A percentile compares a stretch with the other conserved stretches of the same genome.
Evolutionary conservation across 257 asterid genomes (phyloP).

Genomic region (Gentiana straminea): DNA sequence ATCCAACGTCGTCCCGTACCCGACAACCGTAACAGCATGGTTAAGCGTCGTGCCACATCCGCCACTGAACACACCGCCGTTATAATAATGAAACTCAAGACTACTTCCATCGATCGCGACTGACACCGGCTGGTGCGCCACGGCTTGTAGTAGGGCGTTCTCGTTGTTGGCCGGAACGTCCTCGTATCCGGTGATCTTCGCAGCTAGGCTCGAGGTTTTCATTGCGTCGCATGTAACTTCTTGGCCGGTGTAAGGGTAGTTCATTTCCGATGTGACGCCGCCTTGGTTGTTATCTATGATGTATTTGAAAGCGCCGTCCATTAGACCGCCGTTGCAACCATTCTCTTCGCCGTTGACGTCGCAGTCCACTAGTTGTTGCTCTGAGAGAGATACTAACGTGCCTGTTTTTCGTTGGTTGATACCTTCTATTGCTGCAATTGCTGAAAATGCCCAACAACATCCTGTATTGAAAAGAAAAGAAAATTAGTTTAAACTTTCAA

Average conservation of each 20-base stretch:
- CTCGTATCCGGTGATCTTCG: conserved; percentile 26
- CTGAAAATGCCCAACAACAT: conserved; percentile 28
- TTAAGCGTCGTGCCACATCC: conserved; percentile 24
- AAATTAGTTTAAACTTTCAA: background rate
- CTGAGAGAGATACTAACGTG: conserved; percentile 17
- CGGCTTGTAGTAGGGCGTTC: conserved; percentile 26
- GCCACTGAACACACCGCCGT: conserved; percentile 25
- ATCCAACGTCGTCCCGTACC: conserved; percentile 24
- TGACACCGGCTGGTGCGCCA: conserved; percentile 28
- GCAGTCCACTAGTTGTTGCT: conserved; percentile 27
- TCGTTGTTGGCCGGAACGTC: conserved; percentile 28
- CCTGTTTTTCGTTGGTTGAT: conserved; percentile 15
- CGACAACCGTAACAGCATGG: conserved; percentile 32
- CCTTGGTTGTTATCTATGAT: conserved; percentile 15
- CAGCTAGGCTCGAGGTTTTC: conserved; percentile 12
- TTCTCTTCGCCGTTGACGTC: conserved; percentile 11
- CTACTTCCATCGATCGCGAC: conserved; percentile 29
- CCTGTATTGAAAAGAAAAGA: conserved; percentile 4
- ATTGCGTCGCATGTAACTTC: conserved; percentile 19
- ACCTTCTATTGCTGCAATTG: conserved; percentile 26
- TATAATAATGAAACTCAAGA: conserved; percentile 22
- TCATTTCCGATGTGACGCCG: conserved; percentile 21
- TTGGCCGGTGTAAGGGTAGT: conserved; percentile 22
- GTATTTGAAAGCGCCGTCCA: conserved; percentile 22
- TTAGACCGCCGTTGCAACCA: conserved; percentile 22